These are phyloP conservation scores for Penicillium paneum DNA, from an alignment of 2,329 filamentous ascomycete species.

Conservation along the genomic window DNA sequence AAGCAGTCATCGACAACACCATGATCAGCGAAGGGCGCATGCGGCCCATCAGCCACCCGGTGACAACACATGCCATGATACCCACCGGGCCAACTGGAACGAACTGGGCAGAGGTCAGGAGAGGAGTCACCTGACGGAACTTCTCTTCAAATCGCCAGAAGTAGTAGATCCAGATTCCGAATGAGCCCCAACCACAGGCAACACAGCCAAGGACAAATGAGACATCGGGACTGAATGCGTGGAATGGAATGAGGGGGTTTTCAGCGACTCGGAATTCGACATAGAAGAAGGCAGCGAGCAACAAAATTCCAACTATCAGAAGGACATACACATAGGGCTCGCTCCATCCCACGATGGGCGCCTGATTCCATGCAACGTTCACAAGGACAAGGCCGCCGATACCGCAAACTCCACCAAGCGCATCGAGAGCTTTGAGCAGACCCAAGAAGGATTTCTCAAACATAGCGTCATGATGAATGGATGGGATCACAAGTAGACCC, in stretches of 20 bases:
- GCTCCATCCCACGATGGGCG: slow-evolving; percentile 58
- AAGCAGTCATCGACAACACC: slow-evolving; percentile 36
- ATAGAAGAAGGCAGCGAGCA: slow-evolving; percentile 56
- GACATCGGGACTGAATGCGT: slow-evolving; percentile 32
- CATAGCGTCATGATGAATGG: slow-evolving; percentile 12
- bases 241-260: slow-evolving; percentile 58
- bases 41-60: slow-evolving; percentile 24
- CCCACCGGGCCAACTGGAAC: slow-evolving; percentile 30
- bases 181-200: slow-evolving; percentile 41
- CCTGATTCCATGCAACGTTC: slow-evolving; percentile 68
- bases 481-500: slow-evolving; percentile 33
- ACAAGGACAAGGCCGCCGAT: slow-evolving; percentile 58
- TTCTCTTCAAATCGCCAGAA: slow-evolving; percentile 34
- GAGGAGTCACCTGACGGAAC: slow-evolving; percentile 22
- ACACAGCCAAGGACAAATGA: slow-evolving; percentile 42
- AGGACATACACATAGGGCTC: slow-evolving; percentile 55
- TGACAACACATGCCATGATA: slow-evolving; percentile 30
- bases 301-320: slow-evolving; percentile 56
- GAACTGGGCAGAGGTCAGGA: slow-evolving; percentile 33
- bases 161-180: slow-evolving; percentile 45
- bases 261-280: slow-evolving; percentile 46
- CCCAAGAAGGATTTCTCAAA: slow-evolving; percentile 4
- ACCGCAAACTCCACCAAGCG: slow-evolving; percentile 46
- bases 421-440: slow-evolving; percentile 33
- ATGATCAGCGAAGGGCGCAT: slow-evolving; percentile 26